Base-by-base conservation (phyloP, 1,139 yeast genomes). In the Geotrichum australiense region DNA sequence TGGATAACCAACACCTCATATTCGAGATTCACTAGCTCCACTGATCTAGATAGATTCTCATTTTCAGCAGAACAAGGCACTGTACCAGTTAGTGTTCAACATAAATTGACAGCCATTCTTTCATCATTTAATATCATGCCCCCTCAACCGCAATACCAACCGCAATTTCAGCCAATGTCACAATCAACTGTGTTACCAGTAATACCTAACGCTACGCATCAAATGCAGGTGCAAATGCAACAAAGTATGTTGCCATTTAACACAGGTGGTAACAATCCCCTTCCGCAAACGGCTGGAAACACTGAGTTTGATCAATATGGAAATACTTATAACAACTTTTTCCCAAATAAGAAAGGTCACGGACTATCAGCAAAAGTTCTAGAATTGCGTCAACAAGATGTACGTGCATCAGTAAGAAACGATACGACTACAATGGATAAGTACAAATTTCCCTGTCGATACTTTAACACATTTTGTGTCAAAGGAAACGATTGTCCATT, bases 401-500 rank as follows among this genome's bases (percentile, higher is more conserved):
- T 48, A 11, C 50, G 57, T 5, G 47, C 39, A 2, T 30, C 29
- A 6, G 57, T 54, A 10, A 47, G 50, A n/a, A 32, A 41, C n/a
- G 48, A 50, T 33, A 41, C 39, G 5, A 41, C 45, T 4, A 40
- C 48, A 3, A n/a, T 30, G 2, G 49, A 47, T 19, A 37, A 41
- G 15, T 52, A 50, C 40, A 43, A 42, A 8, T 23, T 30, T 18
- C 51, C 50, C 6, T 54, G 57, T 37, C 34, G 32, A 31, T 54
- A 35, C 33, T 51, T 40, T 36, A n/a, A n/a, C n/a, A n/a, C n/a
- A n/a, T 15, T 30, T 32, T 25, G 19, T 25, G 21, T 24, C 10
- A 23, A 7, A 2, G 8, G 15, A 22, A 15, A 5, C 11, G 7
- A 6, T 27, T 21, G 16, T 21, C n/a, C n/a, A n/a, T n/a, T n/a